Evolutionary conservation across 2,329 filamentous ascomycete species (phyloP).

Genomic region (Zymoseptoria tritici): DNA sequence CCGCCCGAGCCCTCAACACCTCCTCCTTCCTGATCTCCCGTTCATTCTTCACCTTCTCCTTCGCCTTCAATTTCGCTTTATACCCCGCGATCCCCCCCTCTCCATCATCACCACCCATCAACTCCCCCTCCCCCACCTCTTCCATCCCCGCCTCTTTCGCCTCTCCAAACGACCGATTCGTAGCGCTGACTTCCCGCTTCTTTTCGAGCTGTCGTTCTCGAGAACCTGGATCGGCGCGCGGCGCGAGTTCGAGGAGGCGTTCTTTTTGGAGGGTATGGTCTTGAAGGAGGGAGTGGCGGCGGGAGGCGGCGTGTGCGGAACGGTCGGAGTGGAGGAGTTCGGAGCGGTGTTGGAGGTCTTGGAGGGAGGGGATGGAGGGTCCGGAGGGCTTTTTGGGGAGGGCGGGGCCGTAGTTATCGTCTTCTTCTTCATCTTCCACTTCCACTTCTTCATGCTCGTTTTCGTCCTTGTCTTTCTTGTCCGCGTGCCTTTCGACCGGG

Average conservation of each 20-base stretch:
- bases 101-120: constrained; percentile 61
- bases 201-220: constrained; percentile 84
- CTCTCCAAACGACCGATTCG: constrained; percentile 67
- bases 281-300: constrained; percentile 54
- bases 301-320: constrained; percentile 40
- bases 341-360: constrained; percentile 61
- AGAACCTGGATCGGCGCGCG: constrained; percentile 74
- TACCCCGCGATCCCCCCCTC: constrained; percentile 50
- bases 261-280: constrained; percentile 64
- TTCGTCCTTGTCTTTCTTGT: constrained; percentile 19
- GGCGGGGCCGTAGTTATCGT: constrained; percentile 51
- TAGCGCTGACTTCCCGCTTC: constrained; percentile 62
- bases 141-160: constrained; percentile 54
- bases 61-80: constrained; percentile 57
- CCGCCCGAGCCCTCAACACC: constrained; percentile 62
- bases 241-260: constrained; percentile 69
- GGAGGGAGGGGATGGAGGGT: constrained; percentile 59
- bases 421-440: constrained; percentile 49
- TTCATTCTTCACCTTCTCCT: constrained; percentile 72
- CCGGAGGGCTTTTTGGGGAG: constrained; percentile 40
- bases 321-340: constrained; percentile 47
- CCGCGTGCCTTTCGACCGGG: constrained; percentile 20
- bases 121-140: constrained; percentile 63
- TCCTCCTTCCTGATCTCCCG: constrained; percentile 77
- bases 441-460: constrained; percentile 38